Evolutionary conservation across 1,284 basidiomycete species (phyloP).

Genomic region (Phylloporus sp.): DNA sequence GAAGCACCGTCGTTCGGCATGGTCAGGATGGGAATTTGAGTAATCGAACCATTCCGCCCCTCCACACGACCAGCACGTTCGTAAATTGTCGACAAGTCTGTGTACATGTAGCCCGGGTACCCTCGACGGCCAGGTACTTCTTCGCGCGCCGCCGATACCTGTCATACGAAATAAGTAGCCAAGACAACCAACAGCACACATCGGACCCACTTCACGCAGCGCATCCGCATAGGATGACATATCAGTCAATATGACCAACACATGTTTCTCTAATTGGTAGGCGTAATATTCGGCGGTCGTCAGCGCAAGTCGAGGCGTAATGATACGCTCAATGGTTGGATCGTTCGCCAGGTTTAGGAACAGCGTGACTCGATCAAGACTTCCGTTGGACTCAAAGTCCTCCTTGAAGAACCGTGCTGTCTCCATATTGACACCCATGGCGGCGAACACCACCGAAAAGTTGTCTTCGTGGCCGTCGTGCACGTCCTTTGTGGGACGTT

Average conservation of each 20-base stretch:
- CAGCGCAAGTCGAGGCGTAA: slow-evolving; percentile 96
- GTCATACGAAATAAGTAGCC: slow-evolving; percentile 18
- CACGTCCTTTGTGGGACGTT: slow-evolving; percentile 93
- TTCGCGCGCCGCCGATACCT: slow-evolving; percentile 98
- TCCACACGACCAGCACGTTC: slow-evolving; percentile 98
- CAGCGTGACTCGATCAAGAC: slow-evolving; percentile 95
- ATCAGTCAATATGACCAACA: slow-evolving; percentile 98
- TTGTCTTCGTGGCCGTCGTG: slow-evolving; percentile 99
- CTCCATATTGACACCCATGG: slow-evolving; percentile 99
- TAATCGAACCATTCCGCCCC: slow-evolving; percentile 98
- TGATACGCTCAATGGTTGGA: slow-evolving; percentile 99
- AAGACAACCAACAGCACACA: slow-evolving; percentile 14
- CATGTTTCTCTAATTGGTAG: slow-evolving; percentile 99
- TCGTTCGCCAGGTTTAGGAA: slow-evolving; percentile 99
- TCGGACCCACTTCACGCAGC: slow-evolving; percentile 79
- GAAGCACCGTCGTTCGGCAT: slow-evolving; percentile 97
- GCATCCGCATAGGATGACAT: slow-evolving; percentile 99
- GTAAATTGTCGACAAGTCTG: slow-evolving; percentile 98
- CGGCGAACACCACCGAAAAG: slow-evolving; percentile 99
- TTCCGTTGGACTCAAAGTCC: slow-evolving; percentile 99
- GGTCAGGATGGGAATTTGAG: slow-evolving; percentile 98
- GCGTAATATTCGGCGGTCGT: slow-evolving; percentile 99
- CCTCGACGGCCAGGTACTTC: slow-evolving; percentile 99
- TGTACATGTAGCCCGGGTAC: slow-evolving; percentile 99
- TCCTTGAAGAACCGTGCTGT: slow-evolving; percentile 99